Evolutionary conservation across 2,329 filamentous ascomycete genomes (phyloP).

Genomic region (Pseudovirgaria hyperparasitica): DNA sequence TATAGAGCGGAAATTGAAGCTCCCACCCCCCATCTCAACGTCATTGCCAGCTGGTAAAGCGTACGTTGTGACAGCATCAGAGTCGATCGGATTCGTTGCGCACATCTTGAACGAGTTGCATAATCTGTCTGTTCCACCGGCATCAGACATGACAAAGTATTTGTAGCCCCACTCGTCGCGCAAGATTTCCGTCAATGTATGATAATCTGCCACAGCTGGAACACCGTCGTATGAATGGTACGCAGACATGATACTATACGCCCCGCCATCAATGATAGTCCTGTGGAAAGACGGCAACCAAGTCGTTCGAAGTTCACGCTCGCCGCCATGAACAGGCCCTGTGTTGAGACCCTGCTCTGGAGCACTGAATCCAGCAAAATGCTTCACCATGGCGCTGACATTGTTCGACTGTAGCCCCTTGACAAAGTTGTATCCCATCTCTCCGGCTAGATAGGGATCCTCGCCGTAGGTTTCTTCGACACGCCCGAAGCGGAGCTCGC

Average conservation of each 20-base stretch:
- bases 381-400: conserved; percentile 62
- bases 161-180: conserved; percentile 62
- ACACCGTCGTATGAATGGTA: conserved; percentile 66
- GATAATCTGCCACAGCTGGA: conserved; percentile 52
- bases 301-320: conserved; percentile 41
- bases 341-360: conserved; percentile 65
- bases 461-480: conserved; percentile 66
- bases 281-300: conserved; percentile 50
- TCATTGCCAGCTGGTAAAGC: conserved; percentile 58
- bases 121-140: conserved; percentile 57
- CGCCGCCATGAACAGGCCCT: conserved; percentile 43
- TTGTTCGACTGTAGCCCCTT: conserved; percentile 50
- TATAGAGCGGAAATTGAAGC: conserved; percentile 56
- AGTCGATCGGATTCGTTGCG: conserved; percentile 45
- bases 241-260: conserved; percentile 58
- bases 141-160: conserved; percentile 54
- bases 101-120: conserved; percentile 55
- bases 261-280: conserved; percentile 57
- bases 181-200: conserved; percentile 52
- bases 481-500: conserved; percentile 58
- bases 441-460: conserved; percentile 54
- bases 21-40: conserved; percentile 65
- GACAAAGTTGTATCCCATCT: conserved; percentile 50
- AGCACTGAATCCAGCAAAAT: conserved; percentile 56
- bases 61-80: conserved; percentile 49